Percentiles rank a stretch among this genome's conserved stretches.
These are phyloP conservation scores for Daldinia concentrica DNA, from an alignment of 495 filamentous ascomycete genomes.

Conservation along the genomic window DNA sequence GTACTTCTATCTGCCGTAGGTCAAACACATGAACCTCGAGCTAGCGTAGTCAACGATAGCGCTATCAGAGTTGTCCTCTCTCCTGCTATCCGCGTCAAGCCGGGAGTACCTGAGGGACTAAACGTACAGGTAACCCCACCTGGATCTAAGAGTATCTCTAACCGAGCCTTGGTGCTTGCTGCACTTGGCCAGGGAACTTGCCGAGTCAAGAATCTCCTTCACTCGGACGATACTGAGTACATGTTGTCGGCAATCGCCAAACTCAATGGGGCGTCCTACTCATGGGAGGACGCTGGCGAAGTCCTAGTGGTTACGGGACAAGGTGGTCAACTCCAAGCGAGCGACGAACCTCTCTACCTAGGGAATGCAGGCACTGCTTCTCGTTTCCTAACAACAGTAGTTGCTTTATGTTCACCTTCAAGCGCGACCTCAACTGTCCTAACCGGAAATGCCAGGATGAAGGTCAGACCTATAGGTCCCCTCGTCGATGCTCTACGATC, in stretches of 20 bases:
- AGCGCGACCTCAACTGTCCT: slow-evolving; percentile 74
- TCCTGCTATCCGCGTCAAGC: slow-evolving; percentile 76
- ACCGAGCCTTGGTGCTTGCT: slow-evolving; percentile 90
- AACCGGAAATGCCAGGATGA: slow-evolving; percentile 97
- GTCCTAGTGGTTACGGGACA: slow-evolving; percentile 90
- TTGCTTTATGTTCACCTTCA: slow-evolving; percentile 78
- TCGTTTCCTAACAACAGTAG: slow-evolving; percentile 92
- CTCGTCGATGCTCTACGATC: slow-evolving; percentile 89
- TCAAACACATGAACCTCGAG: slow-evolving; percentile 82
- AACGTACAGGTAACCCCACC: slow-evolving; percentile 84
- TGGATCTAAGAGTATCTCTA: slow-evolving; percentile 97
- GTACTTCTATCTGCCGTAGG: slow-evolving; percentile 95
- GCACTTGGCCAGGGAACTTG: slow-evolving; percentile 89
- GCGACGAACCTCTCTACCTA: slow-evolving; percentile 80
- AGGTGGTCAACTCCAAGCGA: slow-evolving; percentile 83
- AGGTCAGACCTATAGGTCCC: slow-evolving; percentile 89
- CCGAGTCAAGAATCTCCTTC: slow-evolving; percentile 87
- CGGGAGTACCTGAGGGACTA: slow-evolving; percentile 69
- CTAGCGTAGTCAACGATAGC: slow-evolving; percentile 85
- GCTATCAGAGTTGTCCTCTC: slow-evolving; percentile 87
- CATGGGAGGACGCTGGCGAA: slow-evolving; percentile 93
- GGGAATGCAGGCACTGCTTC: slow-evolving; percentile 98
- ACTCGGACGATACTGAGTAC: slow-evolving; percentile 96
- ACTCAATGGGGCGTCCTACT: slow-evolving; percentile 88
- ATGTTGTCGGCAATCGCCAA: slow-evolving; percentile 90